Conservation (phyloP, 139 green algal genomes). For the Gonium pectorale region DNA sequence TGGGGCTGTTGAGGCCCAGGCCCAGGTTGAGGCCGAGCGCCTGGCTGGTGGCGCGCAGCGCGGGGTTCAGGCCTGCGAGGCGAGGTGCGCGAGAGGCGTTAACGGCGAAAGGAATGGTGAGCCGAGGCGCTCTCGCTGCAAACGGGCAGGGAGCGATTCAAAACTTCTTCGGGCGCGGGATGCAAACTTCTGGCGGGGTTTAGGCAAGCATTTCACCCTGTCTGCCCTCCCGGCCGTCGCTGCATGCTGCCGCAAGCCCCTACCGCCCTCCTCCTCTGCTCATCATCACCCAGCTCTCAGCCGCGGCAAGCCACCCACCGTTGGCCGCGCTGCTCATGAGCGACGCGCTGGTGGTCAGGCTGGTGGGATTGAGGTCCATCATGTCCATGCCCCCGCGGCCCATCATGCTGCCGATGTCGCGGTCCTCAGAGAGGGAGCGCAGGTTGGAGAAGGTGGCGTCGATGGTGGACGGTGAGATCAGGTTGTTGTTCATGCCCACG, state of each 20-base stretch:
- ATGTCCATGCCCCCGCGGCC: conserved; percentile 29
- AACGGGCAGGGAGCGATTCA: too few relatives aligned
- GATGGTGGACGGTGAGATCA: conserved; percentile 13
- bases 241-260: too few relatives aligned
- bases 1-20: conserved; percentile 46
- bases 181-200: too few relatives aligned
- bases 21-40: conserved; percentile 45
- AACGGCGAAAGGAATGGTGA: too few relatives aligned
- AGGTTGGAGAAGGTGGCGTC: conserved; percentile 49
- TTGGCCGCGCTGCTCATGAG: neutral
- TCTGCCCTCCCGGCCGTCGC: too few relatives aligned
- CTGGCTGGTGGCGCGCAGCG: conserved; percentile 46
- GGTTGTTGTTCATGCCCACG: conserved; percentile 34
- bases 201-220: too few relatives aligned
- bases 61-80: conserved; percentile 16
- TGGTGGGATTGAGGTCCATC: conserved; percentile 16
- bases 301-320: neutral
- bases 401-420: conserved; percentile 42
- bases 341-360: neutral
- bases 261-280: neutral
- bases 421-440: conserved; percentile 55
- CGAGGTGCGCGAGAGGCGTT: too few relatives aligned
- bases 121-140: too few relatives aligned
- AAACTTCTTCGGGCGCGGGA: too few relatives aligned
- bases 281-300: neutral